These are phyloP conservation scores for Astrocystis sublimbata DNA, from an alignment of 495 filamentous ascomycete genomes.

Conservation along the genomic window DNA sequence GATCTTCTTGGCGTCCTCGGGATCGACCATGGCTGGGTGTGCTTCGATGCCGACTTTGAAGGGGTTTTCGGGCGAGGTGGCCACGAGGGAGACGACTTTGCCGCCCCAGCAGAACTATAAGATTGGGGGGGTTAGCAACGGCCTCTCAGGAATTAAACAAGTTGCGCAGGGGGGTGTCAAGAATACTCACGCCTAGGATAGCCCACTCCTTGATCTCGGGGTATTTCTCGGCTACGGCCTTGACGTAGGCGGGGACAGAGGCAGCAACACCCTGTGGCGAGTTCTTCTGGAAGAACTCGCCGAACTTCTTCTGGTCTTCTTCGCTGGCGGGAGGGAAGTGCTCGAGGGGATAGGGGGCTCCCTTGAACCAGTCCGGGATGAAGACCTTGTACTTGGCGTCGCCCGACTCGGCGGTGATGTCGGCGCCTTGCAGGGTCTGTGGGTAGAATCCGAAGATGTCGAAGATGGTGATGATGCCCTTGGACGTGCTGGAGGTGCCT, in stretches of 20 bases:
- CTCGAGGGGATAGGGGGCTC: slow-evolving; percentile 54
- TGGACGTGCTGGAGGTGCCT: slow-evolving; percentile 57
- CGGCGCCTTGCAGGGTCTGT: slow-evolving; percentile 69
- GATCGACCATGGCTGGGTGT: slow-evolving; percentile 89
- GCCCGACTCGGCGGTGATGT: slow-evolving; percentile 63
- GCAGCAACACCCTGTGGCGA: slow-evolving; percentile 62
- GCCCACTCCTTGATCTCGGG: slow-evolving; percentile 73
- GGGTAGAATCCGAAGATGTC: slow-evolving; percentile 75
- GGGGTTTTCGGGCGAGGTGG: slow-evolving; percentile 57
- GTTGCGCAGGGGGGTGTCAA: background rate
- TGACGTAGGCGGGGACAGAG: slow-evolving; percentile 64
- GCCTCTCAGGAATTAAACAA: background rate
- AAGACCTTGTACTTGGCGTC: slow-evolving; percentile 56
- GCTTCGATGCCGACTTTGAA: slow-evolving; percentile 71
- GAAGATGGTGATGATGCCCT: slow-evolving; percentile 63
- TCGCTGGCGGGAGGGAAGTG: slow-evolving; percentile 76
- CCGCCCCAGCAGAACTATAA: slow-evolving; percentile 85
- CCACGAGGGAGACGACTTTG: slow-evolving; percentile 62
- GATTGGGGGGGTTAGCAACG: background rate
- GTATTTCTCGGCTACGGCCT: slow-evolving; percentile 55
- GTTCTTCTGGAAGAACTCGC: slow-evolving; percentile 72
- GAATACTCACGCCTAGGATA: slow-evolving; percentile 68
- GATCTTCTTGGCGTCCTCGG: slow-evolving; percentile 67
- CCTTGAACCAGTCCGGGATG: slow-evolving; percentile 71
- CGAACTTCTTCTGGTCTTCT: slow-evolving; percentile 76